Percentiles rank a stretch among this genome's conserved stretches.
These are phyloP conservation scores for Phytophthora macrochlamydospora DNA, from an alignment of 352 stramenopile species.

Conservation along the genomic window DNA sequence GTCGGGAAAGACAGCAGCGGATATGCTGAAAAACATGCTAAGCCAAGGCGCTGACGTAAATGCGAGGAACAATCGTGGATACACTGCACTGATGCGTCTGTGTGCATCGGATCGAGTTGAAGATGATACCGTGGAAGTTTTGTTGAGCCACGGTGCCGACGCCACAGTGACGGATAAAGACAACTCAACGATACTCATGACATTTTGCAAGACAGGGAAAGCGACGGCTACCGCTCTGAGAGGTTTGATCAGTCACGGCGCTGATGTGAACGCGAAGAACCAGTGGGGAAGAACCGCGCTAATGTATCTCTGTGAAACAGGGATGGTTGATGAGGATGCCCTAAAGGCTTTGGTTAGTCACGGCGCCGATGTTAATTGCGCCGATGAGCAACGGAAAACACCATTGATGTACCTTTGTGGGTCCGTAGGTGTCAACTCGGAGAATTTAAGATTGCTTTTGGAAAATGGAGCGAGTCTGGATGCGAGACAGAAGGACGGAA, in stretches of 20 bases:
- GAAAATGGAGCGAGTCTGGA: neutral
- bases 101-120: neutral
- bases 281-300: neutral
- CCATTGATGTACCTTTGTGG: neutral
- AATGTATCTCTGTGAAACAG: neutral
- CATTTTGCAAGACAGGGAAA: neutral
- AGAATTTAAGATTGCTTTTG: neutral
- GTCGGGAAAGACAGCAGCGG: neutral
- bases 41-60: neutral
- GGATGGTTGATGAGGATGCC: neutral
- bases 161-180: neutral
- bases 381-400: neutral
- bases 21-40: neutral
- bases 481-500: neutral
- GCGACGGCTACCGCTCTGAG: neutral
- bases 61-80: neutral
- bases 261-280: neutral
- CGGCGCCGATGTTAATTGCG: neutral
- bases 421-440: neutral
- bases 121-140: neutral
- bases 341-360: neutral
- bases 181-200: neutral
- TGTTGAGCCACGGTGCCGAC: neutral
- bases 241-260: neutral
- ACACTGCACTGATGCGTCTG: neutral